Evolutionary conservation across 2,329 filamentous ascomycete genomes (phyloP), one percentile per base, ranked within the genome.

Genomic region (Ustulina deusta): DNA sequence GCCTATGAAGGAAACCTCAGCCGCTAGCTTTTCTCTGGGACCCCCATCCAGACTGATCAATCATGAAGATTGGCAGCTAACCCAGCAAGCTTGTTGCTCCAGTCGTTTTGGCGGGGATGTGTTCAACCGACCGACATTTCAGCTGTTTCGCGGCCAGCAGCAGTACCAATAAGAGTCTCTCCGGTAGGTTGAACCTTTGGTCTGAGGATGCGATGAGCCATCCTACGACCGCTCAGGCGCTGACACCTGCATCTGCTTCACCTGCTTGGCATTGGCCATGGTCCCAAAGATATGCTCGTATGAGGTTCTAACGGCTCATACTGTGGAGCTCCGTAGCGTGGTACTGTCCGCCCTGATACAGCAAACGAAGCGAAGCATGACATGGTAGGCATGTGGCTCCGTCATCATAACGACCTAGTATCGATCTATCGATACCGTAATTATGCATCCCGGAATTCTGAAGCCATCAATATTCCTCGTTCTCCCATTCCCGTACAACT

Each of bases 111-210:
- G 34, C 56, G 40, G 61, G 49, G 61, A 61, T 57, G 49, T 61
- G 61, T 54, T 44, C 54, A 61, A 64, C 67, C 58, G 61, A 70
- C 65, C 65, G 61, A 63, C 68, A 70, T 70, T 68, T 70, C 68
- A 65, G 68, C 65, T 62, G 44, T 62, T 68, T 58, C 25, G 40
- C 61, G 65, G 61, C 40, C 65, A 63, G 42, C 64, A 51, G 57
- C 68, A 60, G 46, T 32, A 29, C 36, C 61, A 56, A 59, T 55
- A 32, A 36, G 20, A 46, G 34, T 27, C 13, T 58, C 44, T 34
- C 17, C 51, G 49, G 42, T 20, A 54, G 55, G 46, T 36, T 58
- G 25, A 61, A 48, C 32, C 32, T 22, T 34, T 61, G 32, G 32
- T 65, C 20, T 62, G 13, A 42, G 60, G 64, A 61, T 61, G 61